Evolutionary conservation across 495 filamentous ascomycete genomes (phyloP).

Genomic region (Rostrohypoxylon terebratum): DNA sequence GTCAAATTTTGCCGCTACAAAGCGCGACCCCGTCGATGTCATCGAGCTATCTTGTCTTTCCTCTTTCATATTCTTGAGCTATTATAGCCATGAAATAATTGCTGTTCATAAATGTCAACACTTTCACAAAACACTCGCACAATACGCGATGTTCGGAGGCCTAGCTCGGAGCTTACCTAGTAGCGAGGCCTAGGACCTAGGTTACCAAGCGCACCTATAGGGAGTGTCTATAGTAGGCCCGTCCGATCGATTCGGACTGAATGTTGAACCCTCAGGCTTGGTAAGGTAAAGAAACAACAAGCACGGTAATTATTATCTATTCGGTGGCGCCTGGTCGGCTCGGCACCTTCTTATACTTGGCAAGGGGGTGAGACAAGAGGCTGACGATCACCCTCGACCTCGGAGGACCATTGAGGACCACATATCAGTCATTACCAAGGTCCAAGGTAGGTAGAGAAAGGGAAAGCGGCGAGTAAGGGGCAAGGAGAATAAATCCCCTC

Average conservation of each 20-base stretch:
- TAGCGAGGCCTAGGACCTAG: constrained; percentile 6
- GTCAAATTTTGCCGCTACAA: constrained; percentile 34
- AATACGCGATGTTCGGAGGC: constrained; percentile 4
- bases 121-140: not conserved
- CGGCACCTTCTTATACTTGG: constrained; percentile 33
- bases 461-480: not conserved
- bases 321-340: constrained; percentile 31
- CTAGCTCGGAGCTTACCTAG: constrained; percentile 27
- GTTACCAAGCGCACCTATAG: not conserved
- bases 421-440: not conserved
- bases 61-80: not conserved
- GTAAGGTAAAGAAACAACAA: constrained; percentile 20
- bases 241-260: constrained; percentile 40
- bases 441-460: not conserved
- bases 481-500: constrained; percentile 40
- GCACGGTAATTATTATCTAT: constrained; percentile 22
- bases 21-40: constrained; percentile 21
- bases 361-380: constrained; percentile 39
- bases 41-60: not conserved
- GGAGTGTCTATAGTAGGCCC: constrained; percentile 18
- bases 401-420: not conserved
- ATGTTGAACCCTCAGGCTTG: constrained; percentile 21
- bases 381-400: constrained; percentile 40
- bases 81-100: not conserved
- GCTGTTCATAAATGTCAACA: not conserved